Evolutionary conservation across 1,139 yeast genomes (phyloP).

Genomic region (Blastobotrys aristatus): DNA sequence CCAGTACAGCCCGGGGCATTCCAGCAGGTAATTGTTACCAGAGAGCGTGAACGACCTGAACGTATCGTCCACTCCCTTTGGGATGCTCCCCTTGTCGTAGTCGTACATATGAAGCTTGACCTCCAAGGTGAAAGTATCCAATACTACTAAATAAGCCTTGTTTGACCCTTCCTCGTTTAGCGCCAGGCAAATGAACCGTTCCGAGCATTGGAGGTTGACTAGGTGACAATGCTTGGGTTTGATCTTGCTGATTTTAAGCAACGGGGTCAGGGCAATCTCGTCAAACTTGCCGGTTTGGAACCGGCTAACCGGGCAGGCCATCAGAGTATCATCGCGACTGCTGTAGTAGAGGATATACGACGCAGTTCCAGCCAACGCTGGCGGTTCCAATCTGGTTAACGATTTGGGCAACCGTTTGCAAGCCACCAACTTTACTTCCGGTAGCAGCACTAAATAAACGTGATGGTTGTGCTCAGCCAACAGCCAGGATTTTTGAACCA

Average conservation of each 20-base stretch:
- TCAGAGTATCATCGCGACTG: background rate
- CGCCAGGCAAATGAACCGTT: background rate
- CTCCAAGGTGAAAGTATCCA: background rate
- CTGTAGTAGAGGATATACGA: background rate
- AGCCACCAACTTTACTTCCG: background rate
- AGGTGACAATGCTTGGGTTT: background rate
- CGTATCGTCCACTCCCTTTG: constrained; percentile 1
- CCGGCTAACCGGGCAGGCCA: background rate
- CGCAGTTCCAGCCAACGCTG: background rate
- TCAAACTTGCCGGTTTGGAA: background rate
- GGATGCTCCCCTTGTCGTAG: background rate
- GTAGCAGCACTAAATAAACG: background rate
- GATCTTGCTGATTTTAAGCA: background rate
- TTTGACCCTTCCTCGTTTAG: background rate
- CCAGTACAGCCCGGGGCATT: constrained; percentile 1
- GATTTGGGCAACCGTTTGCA: background rate
- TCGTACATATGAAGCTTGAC: background rate
- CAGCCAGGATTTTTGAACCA: background rate
- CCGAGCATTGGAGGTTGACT: background rate
- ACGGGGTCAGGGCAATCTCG: background rate
- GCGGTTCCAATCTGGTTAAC: background rate
- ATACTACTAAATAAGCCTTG: background rate
- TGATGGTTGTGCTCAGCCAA: background rate
- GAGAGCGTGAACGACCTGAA: background rate
- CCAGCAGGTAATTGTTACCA: background rate